phyloP scores from a whole-genome alignment of 352 stramenopile species.

The Phytophthora agathidicida region DNA sequence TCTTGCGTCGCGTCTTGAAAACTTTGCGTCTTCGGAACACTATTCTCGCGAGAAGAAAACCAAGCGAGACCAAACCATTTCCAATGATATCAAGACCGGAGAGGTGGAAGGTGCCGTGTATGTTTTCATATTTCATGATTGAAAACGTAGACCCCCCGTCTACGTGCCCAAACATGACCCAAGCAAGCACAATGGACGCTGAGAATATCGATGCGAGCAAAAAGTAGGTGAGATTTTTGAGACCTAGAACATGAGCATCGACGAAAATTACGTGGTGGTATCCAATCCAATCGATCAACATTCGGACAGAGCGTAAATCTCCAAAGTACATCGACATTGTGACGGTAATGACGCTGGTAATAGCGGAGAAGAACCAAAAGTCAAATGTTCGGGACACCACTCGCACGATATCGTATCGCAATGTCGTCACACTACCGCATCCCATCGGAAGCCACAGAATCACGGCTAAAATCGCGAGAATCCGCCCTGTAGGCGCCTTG shows the following conservation, averaged over 20 bases:
- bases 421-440: slow-evolving; percentile 22
- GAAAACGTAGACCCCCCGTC: slow-evolving; percentile 12
- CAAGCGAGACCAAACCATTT: slow-evolving; percentile 33
- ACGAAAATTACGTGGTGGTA: slow-evolving; percentile 39
- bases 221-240: slow-evolving; percentile 11
- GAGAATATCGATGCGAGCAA: slow-evolving; percentile 19
- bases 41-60: slow-evolving; percentile 31
- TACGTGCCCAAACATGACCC: slow-evolving; percentile 23
- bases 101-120: slow-evolving; percentile 19
- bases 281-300: slow-evolving; percentile 28
- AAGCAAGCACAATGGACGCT: slow-evolving; percentile 11
- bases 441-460: slow-evolving; percentile 25
- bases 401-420: slow-evolving; percentile 43
- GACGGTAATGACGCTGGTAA: slow-evolving; percentile 28
- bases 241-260: slow-evolving; percentile 32
- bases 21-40: slow-evolving; percentile 25
- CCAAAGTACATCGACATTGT: slow-evolving; percentile 35
- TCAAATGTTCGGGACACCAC: slow-evolving; percentile 40
- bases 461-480: slow-evolving; percentile 15
- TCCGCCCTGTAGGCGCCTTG: not conserved
- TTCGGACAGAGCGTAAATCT: slow-evolving; percentile 23
- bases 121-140: slow-evolving; percentile 23
- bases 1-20: slow-evolving; percentile 8
- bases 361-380: slow-evolving; percentile 46
- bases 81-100: slow-evolving; percentile 23